Percentiles rank a stretch among this genome's conserved stretches.
Evolutionary conservation across 2,329 filamentous ascomycete genomes (phyloP).

Genomic region (Pyricularia pennisetigena): DNA sequence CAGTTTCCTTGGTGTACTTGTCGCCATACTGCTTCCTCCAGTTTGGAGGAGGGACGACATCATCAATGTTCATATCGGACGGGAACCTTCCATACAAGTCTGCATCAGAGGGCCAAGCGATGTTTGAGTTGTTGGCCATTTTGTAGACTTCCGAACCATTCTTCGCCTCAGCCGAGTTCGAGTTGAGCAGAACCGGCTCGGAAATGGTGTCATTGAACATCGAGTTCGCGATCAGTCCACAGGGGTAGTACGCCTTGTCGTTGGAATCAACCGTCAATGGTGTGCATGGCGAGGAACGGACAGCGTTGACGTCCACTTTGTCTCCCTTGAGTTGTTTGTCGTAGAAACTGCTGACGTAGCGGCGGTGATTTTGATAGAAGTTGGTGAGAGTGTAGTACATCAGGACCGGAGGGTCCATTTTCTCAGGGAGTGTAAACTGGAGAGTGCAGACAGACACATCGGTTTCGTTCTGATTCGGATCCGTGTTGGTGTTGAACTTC

Average conservation of each 20-base stretch:
- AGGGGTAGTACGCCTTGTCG: constrained; percentile 75
- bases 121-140: constrained; percentile 66
- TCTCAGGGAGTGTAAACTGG: constrained; percentile 68
- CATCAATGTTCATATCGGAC: constrained; percentile 46
- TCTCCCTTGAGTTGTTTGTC: constrained; percentile 70
- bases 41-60: constrained; percentile 77
- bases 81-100: constrained; percentile 56
- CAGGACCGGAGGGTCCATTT: constrained; percentile 71
- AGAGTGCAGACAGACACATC: constrained; percentile 48
- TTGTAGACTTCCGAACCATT: constrained; percentile 42
- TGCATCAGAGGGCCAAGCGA: constrained; percentile 80
- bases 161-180: constrained; percentile 24
- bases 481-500: constrained; percentile 27
- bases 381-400: constrained; percentile 95
- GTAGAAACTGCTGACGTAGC: constrained; percentile 87
- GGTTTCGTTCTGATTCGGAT: not conserved
- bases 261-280: constrained; percentile 47
- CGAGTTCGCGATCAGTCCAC: constrained; percentile 92
- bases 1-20: constrained; percentile 54
- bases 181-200: constrained; percentile 51
- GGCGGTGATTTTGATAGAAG: constrained; percentile 97
- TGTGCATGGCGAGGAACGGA: constrained; percentile 62
- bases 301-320: constrained; percentile 45
- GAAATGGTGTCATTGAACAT: constrained; percentile 89
- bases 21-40: constrained; percentile 65